Base-by-base conservation (phyloP, 805 yeast genomes). In the Middelhovenomyces tepae region DNA sequence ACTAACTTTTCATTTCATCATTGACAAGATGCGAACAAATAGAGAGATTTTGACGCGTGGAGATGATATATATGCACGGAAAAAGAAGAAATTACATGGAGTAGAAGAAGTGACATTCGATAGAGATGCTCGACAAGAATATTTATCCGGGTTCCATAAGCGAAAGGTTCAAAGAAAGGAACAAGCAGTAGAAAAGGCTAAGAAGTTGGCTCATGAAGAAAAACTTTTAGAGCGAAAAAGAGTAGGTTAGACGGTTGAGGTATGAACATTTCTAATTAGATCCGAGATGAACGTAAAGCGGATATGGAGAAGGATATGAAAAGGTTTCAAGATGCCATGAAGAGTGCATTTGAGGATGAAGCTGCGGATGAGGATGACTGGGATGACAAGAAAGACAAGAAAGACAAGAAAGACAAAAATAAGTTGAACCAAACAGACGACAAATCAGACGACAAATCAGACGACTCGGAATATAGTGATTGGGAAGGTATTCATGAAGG, bases 131-230 rank as follows among this genome's bases (percentile, higher is more conserved):
- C 63, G 96, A 53, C 60, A 67, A 19, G 94, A 89, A 40, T 89
- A 76, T 55, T 62, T 89, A 45, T 89, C 96, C 2, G 98, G 98
- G 25, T 89, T 89, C 57, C 97, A 91, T 57, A 89, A 89, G 60
- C 72, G 98, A 51, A 89, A 89, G 54, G 54, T 89, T 11, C 82
- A 82, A 50, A 71, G 97, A 55, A 81, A 82, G 59, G 87, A 85
- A 60, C 76, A 78, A 43, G 97, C 96, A 0, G 75, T 73, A 45
- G 83, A 72, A 39, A 75, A 66, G 47, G 72, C 71, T 32, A 76
- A 78, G 46, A 95, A 87, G 52, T 82, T 78, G 51, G 91, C 79
- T 4, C 67, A 87, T 37, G 61, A 73, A 43, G 75, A 75, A 2
- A 72, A 72, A 46, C 65, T 85, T 7, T 93, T 80, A 45, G 94